A percentile compares a stretch with the other conserved stretches of the same genome.
These are phyloP conservation scores for Lojkania enalia DNA, from an alignment of 2,329 filamentous ascomycete genomes.

Conservation along the genomic window DNA sequence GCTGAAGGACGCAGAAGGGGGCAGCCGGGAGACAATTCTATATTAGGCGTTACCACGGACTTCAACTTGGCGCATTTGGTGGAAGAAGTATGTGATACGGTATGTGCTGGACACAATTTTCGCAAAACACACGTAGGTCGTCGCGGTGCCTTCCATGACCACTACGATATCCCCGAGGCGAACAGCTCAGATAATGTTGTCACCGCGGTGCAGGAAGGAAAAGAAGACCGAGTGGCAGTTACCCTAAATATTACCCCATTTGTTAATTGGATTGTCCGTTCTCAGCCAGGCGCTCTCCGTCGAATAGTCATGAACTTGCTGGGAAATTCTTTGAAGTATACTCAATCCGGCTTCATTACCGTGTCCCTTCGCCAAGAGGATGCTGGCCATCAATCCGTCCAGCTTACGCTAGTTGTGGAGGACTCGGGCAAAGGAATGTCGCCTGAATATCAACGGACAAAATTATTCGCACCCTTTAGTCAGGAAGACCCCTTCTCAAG, in stretches of 20 bases:
- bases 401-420: slow-evolving; percentile 40
- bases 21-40: slow-evolving; percentile 31
- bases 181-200: slow-evolving; percentile 20
- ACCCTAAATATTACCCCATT: slow-evolving; percentile 35
- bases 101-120: slow-evolving; percentile 55
- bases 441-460: slow-evolving; percentile 34
- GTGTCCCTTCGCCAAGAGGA: slow-evolving; percentile 26
- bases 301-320: slow-evolving; percentile 44
- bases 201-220: slow-evolving; percentile 4
- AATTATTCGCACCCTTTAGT: slow-evolving; percentile 39
- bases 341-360: slow-evolving; percentile 34
- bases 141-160: slow-evolving; percentile 28
- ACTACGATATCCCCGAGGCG: slow-evolving; percentile 18
- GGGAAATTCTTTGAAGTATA: slow-evolving; percentile 34
- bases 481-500: slow-evolving; percentile 41
- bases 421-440: slow-evolving; percentile 45
- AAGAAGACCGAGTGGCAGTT: slow-evolving; percentile 26
- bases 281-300: slow-evolving; percentile 36
- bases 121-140: slow-evolving; percentile 31
- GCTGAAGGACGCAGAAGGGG: slow-evolving; percentile 28
- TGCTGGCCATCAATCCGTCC: slow-evolving; percentile 16
- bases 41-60: slow-evolving; percentile 34
- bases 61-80: slow-evolving; percentile 39
- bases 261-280: slow-evolving; percentile 34
- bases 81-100: slow-evolving; percentile 60